Evolutionary conservation across 768 basidiomycete genomes (phyloP).

Genomic region (Trametes coccinea): DNA sequence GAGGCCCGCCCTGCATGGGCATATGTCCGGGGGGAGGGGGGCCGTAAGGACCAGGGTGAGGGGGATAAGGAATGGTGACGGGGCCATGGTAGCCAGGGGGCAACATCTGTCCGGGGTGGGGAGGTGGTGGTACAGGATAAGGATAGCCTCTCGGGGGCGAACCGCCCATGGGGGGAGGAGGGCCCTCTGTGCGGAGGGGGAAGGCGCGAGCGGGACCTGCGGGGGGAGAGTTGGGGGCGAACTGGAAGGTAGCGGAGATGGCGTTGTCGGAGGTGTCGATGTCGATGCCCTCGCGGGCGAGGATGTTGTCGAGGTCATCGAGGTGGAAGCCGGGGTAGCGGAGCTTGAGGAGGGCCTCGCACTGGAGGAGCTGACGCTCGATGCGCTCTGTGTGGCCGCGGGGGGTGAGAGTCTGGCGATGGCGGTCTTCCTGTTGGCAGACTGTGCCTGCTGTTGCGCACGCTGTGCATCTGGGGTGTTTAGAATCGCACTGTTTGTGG

Average conservation of each 20-base stretch:
- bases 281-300: constrained; percentile 69
- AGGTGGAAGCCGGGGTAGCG: constrained; percentile 68
- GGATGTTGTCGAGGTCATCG: constrained; percentile 62
- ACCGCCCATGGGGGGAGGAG: constrained; percentile 25
- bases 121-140: constrained; percentile 34
- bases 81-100: constrained; percentile 50
- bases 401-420: constrained; percentile 83
- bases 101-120: constrained; percentile 39
- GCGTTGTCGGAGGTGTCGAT: constrained; percentile 26
- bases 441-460: constrained; percentile 77
- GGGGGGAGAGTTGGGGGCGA: constrained; percentile 22
- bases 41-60: constrained; percentile 35
- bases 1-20: constrained; percentile 39
- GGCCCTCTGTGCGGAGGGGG: constrained; percentile 26
- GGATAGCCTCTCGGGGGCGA: constrained; percentile 36
- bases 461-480: constrained; percentile 84
- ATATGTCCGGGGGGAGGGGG: constrained; percentile 43
- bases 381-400: constrained; percentile 81
- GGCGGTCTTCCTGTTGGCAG: constrained; percentile 88
- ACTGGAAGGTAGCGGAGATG: constrained; percentile 32
- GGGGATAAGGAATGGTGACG: constrained; percentile 47
- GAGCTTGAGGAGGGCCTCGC: constrained; percentile 75
- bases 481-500: constrained; percentile 77
- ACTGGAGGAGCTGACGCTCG: constrained; percentile 78
- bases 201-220: constrained; percentile 27